These are phyloP conservation scores for Chaetomiaceae sp. DNA, from an alignment of 2,329 filamentous ascomycete genomes.

Conservation along the genomic window DNA sequence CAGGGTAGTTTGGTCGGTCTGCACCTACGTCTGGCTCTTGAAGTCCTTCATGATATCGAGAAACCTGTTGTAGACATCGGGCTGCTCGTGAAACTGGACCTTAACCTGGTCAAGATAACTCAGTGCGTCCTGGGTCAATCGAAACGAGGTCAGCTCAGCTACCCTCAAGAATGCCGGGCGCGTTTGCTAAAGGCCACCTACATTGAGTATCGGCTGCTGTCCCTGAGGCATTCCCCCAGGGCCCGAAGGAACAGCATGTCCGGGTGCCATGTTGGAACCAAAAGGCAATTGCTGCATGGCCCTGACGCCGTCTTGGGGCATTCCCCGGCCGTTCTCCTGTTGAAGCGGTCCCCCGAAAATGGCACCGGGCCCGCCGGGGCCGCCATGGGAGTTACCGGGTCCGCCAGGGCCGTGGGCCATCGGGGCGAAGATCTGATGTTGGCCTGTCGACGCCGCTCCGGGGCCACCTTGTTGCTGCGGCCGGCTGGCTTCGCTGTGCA, in stretches of 20 bases:
- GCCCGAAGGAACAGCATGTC: conserved; percentile 34
- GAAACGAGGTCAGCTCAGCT: conserved; percentile 24
- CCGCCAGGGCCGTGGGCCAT: conserved; percentile 47
- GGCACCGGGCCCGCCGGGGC: conserved; percentile 55
- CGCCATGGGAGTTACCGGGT: conserved; percentile 50
- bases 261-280: conserved; percentile 38
- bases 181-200: conserved; percentile 35
- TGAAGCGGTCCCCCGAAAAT: conserved; percentile 68
- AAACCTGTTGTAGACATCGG: conserved; percentile 95
- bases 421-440: conserved; percentile 55
- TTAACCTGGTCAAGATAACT: conserved; percentile 98
- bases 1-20: neutral
- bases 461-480: conserved; percentile 49
- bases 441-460: conserved; percentile 40
- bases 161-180: too few species aligned
- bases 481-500: conserved; percentile 49
- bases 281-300: conserved; percentile 61
- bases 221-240: conserved; percentile 64
- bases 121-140: conserved; percentile 62
- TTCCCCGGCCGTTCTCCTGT: conserved; percentile 47
- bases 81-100: conserved; percentile 93
- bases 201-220: conserved; percentile 78
- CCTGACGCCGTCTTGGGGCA: conserved; percentile 53
- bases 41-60: conserved; percentile 99
- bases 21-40: conserved; percentile 84